Conservation (phyloP, 495 filamentous ascomycete genomes). For the Lasiosphaeria miniovina region DNA sequence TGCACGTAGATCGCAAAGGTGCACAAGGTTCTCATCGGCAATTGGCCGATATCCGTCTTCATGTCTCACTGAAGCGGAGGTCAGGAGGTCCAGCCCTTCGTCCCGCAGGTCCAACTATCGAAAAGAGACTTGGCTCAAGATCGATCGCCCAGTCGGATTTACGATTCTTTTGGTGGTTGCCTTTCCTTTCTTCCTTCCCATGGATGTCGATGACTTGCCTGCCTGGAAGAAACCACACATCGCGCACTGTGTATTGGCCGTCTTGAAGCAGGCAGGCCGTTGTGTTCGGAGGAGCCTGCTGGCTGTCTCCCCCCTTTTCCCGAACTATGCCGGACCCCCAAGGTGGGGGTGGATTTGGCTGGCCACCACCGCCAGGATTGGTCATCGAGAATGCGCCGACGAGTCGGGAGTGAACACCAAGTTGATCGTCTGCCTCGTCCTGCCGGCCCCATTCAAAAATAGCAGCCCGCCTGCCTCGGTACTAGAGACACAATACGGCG, state of each 20-base stretch:
- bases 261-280: neutral
- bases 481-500: neutral
- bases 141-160: neutral
- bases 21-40: neutral
- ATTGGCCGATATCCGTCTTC: constrained; percentile 1
- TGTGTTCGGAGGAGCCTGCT: neutral
- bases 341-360: constrained; percentile 7
- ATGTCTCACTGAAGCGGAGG: constrained; percentile 1
- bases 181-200: too few species aligned
- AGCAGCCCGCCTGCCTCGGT: constrained; percentile 1
- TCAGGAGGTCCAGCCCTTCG: neutral
- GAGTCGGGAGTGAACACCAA: constrained; percentile 11
- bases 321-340: constrained; percentile 12
- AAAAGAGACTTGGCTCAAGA: constrained; percentile 1
- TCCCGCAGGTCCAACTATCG: neutral
- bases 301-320: constrained; percentile 19
- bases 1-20: neutral
- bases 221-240: too few species aligned
- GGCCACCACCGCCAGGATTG: constrained; percentile 3
- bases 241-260: neutral
- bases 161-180: too few species aligned
- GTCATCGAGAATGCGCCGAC: constrained; percentile 13
- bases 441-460: constrained; percentile 2
- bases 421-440: constrained; percentile 6
- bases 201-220: too few species aligned